Base-by-base conservation (phyloP, 306 rosid genomes). In the Prunus kanzakura region DNA sequence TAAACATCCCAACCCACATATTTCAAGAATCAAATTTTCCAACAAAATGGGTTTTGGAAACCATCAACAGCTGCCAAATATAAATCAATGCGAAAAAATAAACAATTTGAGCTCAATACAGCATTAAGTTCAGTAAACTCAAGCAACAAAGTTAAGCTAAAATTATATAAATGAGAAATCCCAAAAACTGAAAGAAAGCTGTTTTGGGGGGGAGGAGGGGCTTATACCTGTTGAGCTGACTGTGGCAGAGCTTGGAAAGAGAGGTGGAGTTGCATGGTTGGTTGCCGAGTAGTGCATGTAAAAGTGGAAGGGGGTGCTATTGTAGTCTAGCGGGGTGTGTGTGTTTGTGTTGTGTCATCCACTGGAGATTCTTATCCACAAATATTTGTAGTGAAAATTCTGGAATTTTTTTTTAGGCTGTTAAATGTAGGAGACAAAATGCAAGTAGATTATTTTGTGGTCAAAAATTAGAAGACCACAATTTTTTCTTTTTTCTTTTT, bases 361-460 rank as follows among this genome's bases (percentile, higher is more conserved):
- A 75, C 11, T 4, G 68, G 62, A 77, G 90, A 91, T 81, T 90
- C 97, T 90, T 87, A 90, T 90, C 96, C 98, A 88, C 96, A 88
- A 68, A 78, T 88, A 74, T 83, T 90, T 80, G 78, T 19, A 69
- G 69, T 52, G 3, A 69, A 69, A 86, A 88, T 92, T 45, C 60
- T 30, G 57, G 80, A 89, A 78, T 76, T 69, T 69, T 69, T 82
- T 90, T 69, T 83, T 82, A 85, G 93, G 89, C 85, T 76, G 23
- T 52, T 23, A 29, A 64, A 47, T 68, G 11, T 51, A 62, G 72
- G 71, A 43, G 77, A 87, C 72, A 75, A 78, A 52, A 69, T n/a
- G 14, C 49, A 15, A 30, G 64, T 67, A 45, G n/a, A 41, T 49
- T 20, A 60, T 78, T 78, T 47, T 63, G 15, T 45, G 79, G 58